Conservation (phyloP, 768 basidiomycete species). For the Tulasnella sp. region DNA sequence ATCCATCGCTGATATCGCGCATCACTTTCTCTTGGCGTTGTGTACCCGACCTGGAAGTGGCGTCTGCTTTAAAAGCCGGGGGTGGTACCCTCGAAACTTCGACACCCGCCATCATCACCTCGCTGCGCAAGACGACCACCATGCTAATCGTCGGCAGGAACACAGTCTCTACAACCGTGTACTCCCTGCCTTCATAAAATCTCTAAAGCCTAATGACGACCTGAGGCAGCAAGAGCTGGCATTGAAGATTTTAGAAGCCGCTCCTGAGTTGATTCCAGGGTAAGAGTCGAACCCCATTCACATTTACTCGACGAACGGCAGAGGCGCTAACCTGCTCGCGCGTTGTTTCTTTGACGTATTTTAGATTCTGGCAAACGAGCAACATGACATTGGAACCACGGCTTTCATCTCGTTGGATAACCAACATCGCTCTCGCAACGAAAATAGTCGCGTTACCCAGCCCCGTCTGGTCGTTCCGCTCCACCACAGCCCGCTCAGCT, state of each 20-base stretch:
- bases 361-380: conserved; percentile 71
- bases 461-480: conserved; percentile 63
- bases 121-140: conserved; percentile 45
- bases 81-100: conserved; percentile 82
- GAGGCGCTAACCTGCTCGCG: conserved; percentile 34
- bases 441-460: conserved; percentile 76
- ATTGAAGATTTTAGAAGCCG: conserved; percentile 74
- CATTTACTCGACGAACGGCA: neutral
- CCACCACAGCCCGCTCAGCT: conserved; percentile 29
- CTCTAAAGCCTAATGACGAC: conserved; percentile 87
- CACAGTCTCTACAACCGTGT: conserved; percentile 79
- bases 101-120: conserved; percentile 6
- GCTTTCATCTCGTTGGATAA: conserved; percentile 87
- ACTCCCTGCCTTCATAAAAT: conserved; percentile 70
- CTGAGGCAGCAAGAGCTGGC: conserved; percentile 81
- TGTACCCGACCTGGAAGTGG: conserved; percentile 81
- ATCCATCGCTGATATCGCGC: conserved; percentile 74
- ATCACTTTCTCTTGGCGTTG: conserved; percentile 85
- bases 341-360: neutral
- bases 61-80: conserved; percentile 84
- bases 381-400: conserved; percentile 81
- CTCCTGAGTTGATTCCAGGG: conserved; percentile 85
- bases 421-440: conserved; percentile 83
- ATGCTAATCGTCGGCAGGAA: conserved; percentile 42
- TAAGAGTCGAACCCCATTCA: conserved; percentile 44